Percentiles rank a stretch among this genome's conserved stretches.
Evolutionary conservation across 768 basidiomycete species (phyloP).

Genomic region (Rhizopogon roseolus): DNA sequence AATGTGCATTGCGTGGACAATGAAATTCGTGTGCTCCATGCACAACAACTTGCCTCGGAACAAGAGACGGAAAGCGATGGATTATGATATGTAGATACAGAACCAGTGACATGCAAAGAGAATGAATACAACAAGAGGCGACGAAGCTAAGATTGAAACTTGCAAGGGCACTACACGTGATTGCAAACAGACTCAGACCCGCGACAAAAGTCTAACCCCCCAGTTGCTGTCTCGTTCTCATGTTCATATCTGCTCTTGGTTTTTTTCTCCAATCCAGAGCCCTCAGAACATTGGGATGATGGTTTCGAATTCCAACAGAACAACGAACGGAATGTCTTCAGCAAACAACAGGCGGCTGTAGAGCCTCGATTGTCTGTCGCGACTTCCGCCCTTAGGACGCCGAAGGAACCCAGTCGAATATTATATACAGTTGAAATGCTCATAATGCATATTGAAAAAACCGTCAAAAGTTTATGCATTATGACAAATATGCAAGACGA

Average conservation of each 20-base stretch:
- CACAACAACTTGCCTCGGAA: too few relatives aligned
- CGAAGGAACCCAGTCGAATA: conserved; percentile 9
- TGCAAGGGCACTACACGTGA: conserved; percentile 22
- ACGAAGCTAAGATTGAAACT: too few relatives aligned
- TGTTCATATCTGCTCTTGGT: conserved; percentile 1
- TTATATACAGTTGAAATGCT: too few relatives aligned
- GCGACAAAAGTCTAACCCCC: not conserved
- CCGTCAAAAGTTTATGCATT: too few relatives aligned
- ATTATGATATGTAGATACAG: conserved; percentile 4
- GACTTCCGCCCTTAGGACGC: conserved; percentile 39
- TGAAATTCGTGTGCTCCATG: too few relatives aligned
- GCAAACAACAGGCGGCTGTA: conserved; percentile 16
- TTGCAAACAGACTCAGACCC: too few relatives aligned
- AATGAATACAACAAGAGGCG: not conserved
- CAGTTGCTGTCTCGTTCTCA: not conserved
- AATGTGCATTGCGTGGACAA: too few relatives aligned
- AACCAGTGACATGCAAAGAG: not conserved
- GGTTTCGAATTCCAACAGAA: conserved; percentile 61
- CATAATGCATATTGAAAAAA: too few relatives aligned
- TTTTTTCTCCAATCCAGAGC: conserved; percentile 21
- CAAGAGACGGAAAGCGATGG: not conserved
- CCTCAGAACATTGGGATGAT: conserved; percentile 78
- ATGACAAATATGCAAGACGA: too few relatives aligned
- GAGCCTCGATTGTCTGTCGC: conserved; percentile 30
- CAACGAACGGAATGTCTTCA: conserved; percentile 19